These are phyloP conservation scores for Dunaliella sp. DNA, from an alignment of 139 green algal genomes.

Conservation along the genomic window DNA sequence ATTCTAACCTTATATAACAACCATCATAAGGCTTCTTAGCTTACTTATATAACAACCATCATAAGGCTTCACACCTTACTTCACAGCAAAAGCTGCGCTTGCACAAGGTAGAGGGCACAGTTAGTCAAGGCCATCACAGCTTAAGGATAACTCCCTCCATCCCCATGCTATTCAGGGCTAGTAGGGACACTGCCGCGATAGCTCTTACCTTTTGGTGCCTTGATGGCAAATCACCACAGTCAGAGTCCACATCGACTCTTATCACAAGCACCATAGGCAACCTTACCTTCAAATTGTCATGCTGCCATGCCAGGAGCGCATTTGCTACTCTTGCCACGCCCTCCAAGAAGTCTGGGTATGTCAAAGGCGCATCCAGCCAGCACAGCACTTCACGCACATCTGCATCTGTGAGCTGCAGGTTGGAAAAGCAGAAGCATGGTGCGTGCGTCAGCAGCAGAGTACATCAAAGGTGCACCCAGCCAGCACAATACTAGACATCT, in stretches of 20 bases:
- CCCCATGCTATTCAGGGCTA: background rate
- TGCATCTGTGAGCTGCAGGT: background rate
- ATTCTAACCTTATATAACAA: too few species aligned
- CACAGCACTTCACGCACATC: slow-evolving; percentile 18
- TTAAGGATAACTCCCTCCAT: background rate
- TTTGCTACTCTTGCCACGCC: slow-evolving; percentile 6
- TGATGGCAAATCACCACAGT: background rate
- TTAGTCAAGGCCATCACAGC: background rate
- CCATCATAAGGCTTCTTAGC: too few species aligned
- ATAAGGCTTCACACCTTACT: too few species aligned
- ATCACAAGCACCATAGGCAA: background rate
- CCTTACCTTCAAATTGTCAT: background rate
- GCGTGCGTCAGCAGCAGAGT: too few species aligned
- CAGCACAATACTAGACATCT: too few species aligned
- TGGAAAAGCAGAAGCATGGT: too few species aligned
- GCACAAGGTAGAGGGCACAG: background rate
- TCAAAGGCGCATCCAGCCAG: slow-evolving; percentile 17
- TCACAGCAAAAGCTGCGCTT: too few species aligned
- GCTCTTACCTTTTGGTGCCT: background rate
- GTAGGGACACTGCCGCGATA: background rate
- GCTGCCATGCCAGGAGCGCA: background rate
- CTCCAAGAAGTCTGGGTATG: slow-evolving; percentile 13
- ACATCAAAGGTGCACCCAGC: too few species aligned
- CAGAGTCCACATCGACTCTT: background rate
- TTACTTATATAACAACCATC: too few species aligned